Evolutionary conservation across 768 basidiomycete species (phyloP).

Genomic region (Coprinellus micaceus): DNA sequence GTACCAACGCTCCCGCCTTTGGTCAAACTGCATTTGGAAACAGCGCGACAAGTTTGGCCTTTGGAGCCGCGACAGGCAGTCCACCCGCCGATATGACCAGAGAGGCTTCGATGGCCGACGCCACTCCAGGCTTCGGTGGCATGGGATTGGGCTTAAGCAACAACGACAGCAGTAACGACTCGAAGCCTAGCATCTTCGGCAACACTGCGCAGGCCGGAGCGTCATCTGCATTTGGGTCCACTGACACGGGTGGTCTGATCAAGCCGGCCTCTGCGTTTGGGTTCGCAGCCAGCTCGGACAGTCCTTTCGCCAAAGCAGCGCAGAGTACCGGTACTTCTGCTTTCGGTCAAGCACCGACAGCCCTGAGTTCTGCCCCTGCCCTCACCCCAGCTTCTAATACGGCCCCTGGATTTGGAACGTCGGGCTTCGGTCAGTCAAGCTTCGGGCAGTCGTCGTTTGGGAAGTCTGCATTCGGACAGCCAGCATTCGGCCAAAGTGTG

Average conservation of each 20-base stretch:
- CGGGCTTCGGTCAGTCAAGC: slow-evolving; percentile 34
- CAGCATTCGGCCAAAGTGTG: slow-evolving; percentile 31
- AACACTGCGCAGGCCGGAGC: slow-evolving; percentile 26
- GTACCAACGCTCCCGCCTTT: slow-evolving; percentile 21
- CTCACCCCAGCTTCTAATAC: background rate
- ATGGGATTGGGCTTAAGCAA: slow-evolving; percentile 32
- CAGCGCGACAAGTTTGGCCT: slow-evolving; percentile 24
- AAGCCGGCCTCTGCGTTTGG: slow-evolving; percentile 37
- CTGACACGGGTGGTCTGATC: slow-evolving; percentile 27
- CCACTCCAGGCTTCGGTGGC: slow-evolving; percentile 35
- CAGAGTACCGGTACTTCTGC: slow-evolving; percentile 16
- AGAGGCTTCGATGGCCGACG: slow-evolving; percentile 48
- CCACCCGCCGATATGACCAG: slow-evolving; percentile 33
- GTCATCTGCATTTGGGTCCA: slow-evolving; percentile 5
- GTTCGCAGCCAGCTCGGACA: background rate
- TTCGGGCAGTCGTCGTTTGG: slow-evolving; percentile 32
- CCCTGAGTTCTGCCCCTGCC: background rate
- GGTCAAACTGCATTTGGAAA: slow-evolving; percentile 25
- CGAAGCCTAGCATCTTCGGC: slow-evolving; percentile 37
- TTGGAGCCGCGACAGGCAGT: slow-evolving; percentile 18
- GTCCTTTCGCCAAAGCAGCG: slow-evolving; percentile 20
- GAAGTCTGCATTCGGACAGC: slow-evolving; percentile 32
- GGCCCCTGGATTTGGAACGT: slow-evolving; percentile 2
- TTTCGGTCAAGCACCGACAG: slow-evolving; percentile 2
- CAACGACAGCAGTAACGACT: slow-evolving; percentile 16